Evolutionary conservation across 768 basidiomycete genomes (phyloP).

Genomic region (Xerocomellus dryophilus): DNA sequence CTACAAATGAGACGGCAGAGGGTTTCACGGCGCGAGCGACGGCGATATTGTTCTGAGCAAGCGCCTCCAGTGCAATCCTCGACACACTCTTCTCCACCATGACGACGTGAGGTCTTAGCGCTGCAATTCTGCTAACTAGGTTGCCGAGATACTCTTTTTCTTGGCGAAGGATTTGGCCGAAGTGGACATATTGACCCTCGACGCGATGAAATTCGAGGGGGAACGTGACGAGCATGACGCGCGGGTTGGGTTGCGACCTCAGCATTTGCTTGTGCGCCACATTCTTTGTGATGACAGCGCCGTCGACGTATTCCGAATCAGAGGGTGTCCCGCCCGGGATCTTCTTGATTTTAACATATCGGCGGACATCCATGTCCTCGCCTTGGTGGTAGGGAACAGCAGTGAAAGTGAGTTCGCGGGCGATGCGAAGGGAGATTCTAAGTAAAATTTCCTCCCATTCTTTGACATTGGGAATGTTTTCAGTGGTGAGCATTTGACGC

Average conservation of each 20-base stretch:
- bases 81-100: conserved; percentile 92
- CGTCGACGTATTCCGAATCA: conserved; percentile 96
- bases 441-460: conserved; percentile 90
- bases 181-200: conserved; percentile 89
- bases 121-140: conserved; percentile 85
- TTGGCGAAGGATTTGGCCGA: conserved; percentile 86
- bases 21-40: conserved; percentile 89
- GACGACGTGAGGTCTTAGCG: conserved; percentile 86
- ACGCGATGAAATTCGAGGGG: conserved; percentile 91
- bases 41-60: conserved; percentile 81
- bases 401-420: conserved; percentile 80
- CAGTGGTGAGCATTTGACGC: conserved; percentile 82
- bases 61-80: conserved; percentile 81
- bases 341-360: conserved; percentile 98
- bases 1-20: conserved; percentile 80
- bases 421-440: conserved; percentile 79
- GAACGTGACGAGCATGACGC: conserved; percentile 95
- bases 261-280: conserved; percentile 96
- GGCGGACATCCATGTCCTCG: conserved; percentile 91
- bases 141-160: conserved; percentile 92
- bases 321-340: conserved; percentile 89
- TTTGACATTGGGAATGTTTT: conserved; percentile 73
- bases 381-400: conserved; percentile 69
- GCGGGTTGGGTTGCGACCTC: conserved; percentile 74
- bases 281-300: conserved; percentile 97